Base-by-base conservation (phyloP, 345 rosid species). In the Carallia pectinifolia region DNA sequence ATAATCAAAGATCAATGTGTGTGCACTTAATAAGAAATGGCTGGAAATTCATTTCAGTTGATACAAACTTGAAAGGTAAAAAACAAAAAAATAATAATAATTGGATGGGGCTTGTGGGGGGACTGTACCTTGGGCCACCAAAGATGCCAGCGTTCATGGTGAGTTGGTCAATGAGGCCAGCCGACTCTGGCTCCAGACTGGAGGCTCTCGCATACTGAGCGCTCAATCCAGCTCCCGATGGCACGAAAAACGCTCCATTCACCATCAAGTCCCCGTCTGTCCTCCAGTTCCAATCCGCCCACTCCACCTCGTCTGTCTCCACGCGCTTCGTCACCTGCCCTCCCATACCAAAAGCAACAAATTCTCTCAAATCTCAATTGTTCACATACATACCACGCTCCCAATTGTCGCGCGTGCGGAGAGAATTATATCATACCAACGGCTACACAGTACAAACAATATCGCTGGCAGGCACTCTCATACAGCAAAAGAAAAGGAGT, bases 231-330 rank as follows among this genome's bases (percentile, higher is more conserved):
- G 74, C 87, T 0, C 99, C 99, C 5, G 99, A 96, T 5, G 99
- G 98, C 62, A 92, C 96, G 15, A 93, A 96, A 74, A 82, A 96
- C 0, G 99, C 99, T 9, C 99, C 98, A 69, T 96, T 96, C 64
- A 86, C 75, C 93, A 96, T 71, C 2, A 90, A 13, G 79, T 96
- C 99, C 64, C 97, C 96, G 3, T 90, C 98, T 19, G 96, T 90
- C 31, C 97, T 86, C 99, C 99, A 96, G 71, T 96, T 96, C 99
- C 99, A 96, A 18, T 18, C 81, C 4, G 66, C 10, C 99, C 98
- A 92, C 0, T 85, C 85, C 27, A 60, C 68, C 78, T 89, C 98
- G 40, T 84, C 76, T 4, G 93, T 72, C 0, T 90, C 93, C 82
- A 92, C 99, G 50, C 99, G 87, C 81, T 90, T 96, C 6, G 99